phyloP scores from a whole-genome alignment of 2,329 filamentous ascomycete genomes.

The Fusarium staphyleae region DNA sequence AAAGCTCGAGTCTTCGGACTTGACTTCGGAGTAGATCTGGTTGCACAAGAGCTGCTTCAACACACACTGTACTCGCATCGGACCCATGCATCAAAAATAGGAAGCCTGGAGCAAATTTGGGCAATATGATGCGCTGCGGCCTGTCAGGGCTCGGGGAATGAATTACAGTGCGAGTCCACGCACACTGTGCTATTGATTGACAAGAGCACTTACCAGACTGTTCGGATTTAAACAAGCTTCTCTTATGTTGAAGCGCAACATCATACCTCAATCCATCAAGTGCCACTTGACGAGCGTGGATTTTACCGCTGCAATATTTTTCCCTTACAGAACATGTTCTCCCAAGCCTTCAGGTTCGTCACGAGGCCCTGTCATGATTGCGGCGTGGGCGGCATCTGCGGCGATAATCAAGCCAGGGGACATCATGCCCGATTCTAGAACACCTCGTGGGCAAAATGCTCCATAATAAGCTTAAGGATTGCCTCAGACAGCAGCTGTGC shows the following conservation, averaged over 20 bases:
- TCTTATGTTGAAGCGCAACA: too few species aligned
- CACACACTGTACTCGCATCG: too few species aligned
- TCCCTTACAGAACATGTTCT: too few species aligned
- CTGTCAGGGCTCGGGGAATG: neutral
- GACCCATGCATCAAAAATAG: neutral
- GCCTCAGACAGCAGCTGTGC: conserved; percentile 29
- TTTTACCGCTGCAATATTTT: too few species aligned
- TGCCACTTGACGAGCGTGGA: too few species aligned
- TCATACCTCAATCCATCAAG: too few species aligned
- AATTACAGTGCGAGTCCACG: neutral
- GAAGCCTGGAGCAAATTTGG: too few species aligned
- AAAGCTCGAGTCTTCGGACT: neutral
- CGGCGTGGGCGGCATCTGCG: neutral
- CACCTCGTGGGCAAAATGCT: conserved; percentile 1
- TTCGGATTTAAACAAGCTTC: too few species aligned
- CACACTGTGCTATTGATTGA: too few species aligned
- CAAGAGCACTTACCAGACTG: too few species aligned
- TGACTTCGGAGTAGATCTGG: neutral
- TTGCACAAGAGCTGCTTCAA: too few species aligned
- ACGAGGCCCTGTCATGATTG: neutral
- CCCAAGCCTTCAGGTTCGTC: neutral
- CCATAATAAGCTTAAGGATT: neutral
- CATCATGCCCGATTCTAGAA: conserved; percentile 22
- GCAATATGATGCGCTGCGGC: too few species aligned
- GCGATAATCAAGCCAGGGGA: neutral